Conservation (phyloP, 2,329 filamentous ascomycete genomes). For the Didymella arachidicola region DNA sequence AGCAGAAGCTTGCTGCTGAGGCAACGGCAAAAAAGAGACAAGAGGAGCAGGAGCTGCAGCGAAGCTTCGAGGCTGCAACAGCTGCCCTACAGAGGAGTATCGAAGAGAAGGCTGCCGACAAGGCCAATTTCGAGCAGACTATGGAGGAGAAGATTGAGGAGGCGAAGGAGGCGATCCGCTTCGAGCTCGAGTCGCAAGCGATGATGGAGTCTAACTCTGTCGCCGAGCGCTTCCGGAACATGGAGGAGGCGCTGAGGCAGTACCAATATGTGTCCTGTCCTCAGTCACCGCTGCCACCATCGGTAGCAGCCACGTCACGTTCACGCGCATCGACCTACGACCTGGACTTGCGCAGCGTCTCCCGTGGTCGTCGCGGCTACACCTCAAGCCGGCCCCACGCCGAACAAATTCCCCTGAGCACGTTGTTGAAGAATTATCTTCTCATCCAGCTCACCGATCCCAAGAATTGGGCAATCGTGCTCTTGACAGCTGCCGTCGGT, state of each 20-base stretch:
- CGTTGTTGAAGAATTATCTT: constrained; percentile 63
- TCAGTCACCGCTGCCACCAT: constrained; percentile 21
- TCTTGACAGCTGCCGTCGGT: constrained; percentile 55
- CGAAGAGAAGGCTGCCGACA: constrained; percentile 41
- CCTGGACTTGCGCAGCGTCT: constrained; percentile 18
- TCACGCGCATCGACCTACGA: constrained; percentile 13
- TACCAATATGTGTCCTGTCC: constrained; percentile 23
- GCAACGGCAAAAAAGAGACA: constrained; percentile 34
- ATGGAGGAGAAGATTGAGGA: constrained; percentile 42
- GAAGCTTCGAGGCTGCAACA: constrained; percentile 38
- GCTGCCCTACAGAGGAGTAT: constrained; percentile 37
- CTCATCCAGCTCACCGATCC: constrained; percentile 61
- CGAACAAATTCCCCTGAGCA: constrained; percentile 60
- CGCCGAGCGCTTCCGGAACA: constrained; percentile 39
- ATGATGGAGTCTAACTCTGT: constrained; percentile 39
- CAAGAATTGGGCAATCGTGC: constrained; percentile 60
- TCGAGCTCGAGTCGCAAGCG: constrained; percentile 43
- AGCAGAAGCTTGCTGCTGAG: constrained; percentile 41
- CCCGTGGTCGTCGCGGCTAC: constrained; percentile 21
- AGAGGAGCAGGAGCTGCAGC: constrained; percentile 39
- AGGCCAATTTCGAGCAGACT: constrained; percentile 37
- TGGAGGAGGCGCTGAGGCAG: constrained; percentile 41
- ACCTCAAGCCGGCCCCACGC: constrained; percentile 24
- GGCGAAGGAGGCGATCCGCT: constrained; percentile 44
- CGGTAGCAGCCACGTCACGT: constrained; percentile 3